Evolutionary conservation across 177 flowering plant genomes (phyloP).

Genomic region (Telopea speciosissima): DNA sequence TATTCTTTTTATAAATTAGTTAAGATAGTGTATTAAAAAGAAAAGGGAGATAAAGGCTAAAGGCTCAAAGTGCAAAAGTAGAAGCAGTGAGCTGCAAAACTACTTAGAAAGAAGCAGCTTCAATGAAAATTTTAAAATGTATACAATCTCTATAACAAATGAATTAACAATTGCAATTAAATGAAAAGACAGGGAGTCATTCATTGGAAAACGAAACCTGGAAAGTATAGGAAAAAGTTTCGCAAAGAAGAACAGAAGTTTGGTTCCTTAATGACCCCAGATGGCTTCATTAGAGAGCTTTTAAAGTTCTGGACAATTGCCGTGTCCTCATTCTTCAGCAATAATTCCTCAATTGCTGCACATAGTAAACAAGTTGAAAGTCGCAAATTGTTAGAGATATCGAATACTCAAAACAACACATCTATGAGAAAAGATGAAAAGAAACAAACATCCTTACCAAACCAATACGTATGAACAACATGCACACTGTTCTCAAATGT

Average conservation of each 20-base stretch:
- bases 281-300: constrained; percentile 34
- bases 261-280: constrained; percentile 44
- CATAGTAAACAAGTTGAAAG: background rate
- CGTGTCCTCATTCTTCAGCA: constrained; percentile 18
- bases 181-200: background rate
- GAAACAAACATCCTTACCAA: background rate
- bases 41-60: background rate
- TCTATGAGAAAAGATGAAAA: background rate
- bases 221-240: constrained; percentile 60
- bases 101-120: background rate
- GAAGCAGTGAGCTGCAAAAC: background rate
- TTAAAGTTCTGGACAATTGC: constrained; percentile 14
- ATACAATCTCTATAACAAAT: background rate
- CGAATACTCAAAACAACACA: background rate
- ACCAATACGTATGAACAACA: background rate
- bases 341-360: constrained; percentile 54
- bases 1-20: too few species aligned
- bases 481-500: background rate
- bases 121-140: background rate
- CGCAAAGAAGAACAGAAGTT: constrained; percentile 32
- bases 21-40: too few species aligned
- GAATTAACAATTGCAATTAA: background rate
- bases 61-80: background rate
- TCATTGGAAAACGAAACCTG: constrained; percentile 38
- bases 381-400: background rate